Base-by-base conservation (phyloP, 306 rosid genomes). In the Gastrolobium villosum region DNA sequence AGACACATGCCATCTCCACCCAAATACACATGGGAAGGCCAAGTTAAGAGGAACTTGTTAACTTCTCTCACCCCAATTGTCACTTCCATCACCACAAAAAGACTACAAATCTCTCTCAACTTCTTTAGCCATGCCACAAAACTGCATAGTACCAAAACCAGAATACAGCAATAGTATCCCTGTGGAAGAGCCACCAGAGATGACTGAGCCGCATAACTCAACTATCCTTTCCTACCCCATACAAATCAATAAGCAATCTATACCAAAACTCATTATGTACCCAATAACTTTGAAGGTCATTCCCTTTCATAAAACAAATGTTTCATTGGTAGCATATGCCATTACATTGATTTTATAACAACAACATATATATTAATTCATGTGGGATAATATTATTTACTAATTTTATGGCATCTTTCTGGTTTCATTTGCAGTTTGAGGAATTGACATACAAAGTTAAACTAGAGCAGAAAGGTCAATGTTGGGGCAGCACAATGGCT, bases 361-460 rank as follows among this genome's bases (percentile, higher is more conserved):
- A 9, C 64, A 72, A 9, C 43, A 57, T 44, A 14, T 7, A 3
- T 53, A 35, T 71, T 70, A 36, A 52, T 37, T 71, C 73, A 6
- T 48, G 46, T 59, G 8, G 39, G 55, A 43, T 14, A 61, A 14
- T 11, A 49, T 14, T 65, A 7, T 49, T 62, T 30, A 15, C 75
- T 56, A 7, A 36, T 28, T 31, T 53, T 72, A 3, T 40, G 15
- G 52, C 54, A 11, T 61, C 0, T 65, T 61, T 73, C 1, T 20
- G 34, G 34, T 53, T 53, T 53, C 6, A 70, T 70, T 74, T 57
- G 76, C 91, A 93, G 97, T 93, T 93, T 83, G 96, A 93, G 81
- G 96, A 93, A 53, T 73, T 90, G 74, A 87, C 86, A 44, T 93
- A 87, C 86, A 93, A 87, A 82, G 88, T 93, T 1, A 87, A 89